Evolutionary conservation across 208 protist species (phyloP).

Genomic region (Trypanosoma congolense): DNA sequence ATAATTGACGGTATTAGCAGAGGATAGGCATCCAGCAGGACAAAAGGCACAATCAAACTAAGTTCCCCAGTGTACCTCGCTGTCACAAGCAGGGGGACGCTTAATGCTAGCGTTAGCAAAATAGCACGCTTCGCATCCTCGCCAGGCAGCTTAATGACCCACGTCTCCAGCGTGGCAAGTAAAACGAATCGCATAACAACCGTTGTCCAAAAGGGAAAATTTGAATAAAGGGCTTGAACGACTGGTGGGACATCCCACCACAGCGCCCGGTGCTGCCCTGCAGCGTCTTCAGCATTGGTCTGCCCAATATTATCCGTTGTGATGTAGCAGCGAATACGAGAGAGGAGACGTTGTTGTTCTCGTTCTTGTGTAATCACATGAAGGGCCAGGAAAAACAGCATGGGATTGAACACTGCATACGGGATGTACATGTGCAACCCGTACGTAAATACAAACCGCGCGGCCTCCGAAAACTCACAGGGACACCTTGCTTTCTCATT

Average conservation of each 20-base stretch:
- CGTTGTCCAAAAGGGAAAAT: constrained; percentile 19
- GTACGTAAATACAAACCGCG: constrained; percentile 10
- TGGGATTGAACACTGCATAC: constrained; percentile 18
- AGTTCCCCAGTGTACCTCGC: constrained; percentile 1
- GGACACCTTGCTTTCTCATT: neutral
- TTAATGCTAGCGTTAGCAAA: constrained; percentile 11
- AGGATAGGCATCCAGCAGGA: constrained; percentile 23
- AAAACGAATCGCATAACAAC: constrained; percentile 16
- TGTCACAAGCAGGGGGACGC: constrained; percentile 8
- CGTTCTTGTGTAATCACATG: constrained; percentile 2
- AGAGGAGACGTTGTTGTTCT: neutral
- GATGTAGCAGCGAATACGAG: constrained; percentile 8
- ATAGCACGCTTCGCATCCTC: constrained; percentile 4
- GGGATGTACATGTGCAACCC: constrained; percentile 24
- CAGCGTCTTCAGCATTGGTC: neutral
- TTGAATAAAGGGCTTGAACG: neutral
- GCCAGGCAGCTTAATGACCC: constrained; percentile 5
- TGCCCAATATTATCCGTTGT: constrained; percentile 1
- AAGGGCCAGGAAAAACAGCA: constrained; percentile 16
- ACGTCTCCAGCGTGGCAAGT: constrained; percentile 20
- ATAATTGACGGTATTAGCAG: constrained; percentile 13
- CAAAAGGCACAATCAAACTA: constrained; percentile 13
- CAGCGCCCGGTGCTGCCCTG: neutral
- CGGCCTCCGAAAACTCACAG: neutral
- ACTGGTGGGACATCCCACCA: constrained; percentile 22